Evolutionary conservation across 305 asterid genomes (phyloP), one percentile per base, ranked within the genome.

Genomic region (Caryopteris hybrid): DNA sequence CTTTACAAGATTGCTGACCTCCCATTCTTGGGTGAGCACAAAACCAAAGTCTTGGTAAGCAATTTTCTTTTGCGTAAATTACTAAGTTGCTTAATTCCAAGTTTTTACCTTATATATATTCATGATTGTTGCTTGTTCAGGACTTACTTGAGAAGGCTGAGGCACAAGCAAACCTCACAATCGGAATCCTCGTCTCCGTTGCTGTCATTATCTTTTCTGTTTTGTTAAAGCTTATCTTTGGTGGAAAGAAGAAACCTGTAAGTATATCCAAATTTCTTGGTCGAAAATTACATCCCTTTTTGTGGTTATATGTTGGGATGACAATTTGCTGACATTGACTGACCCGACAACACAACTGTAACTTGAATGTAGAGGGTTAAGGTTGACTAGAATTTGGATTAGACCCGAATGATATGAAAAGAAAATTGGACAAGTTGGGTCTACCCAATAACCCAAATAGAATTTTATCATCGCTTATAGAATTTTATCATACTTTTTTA

Each of bases 111-210:
- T 18, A 74, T 18, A 46, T 36, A 8, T 13, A 14, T 38, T 56
- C 46, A 27, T 18, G 25, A 2, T 12, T 38, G 43, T 1, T 17
- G 16, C 39, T 65, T 75, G 72, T 81, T 9, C 43, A 94, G 99
- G 98, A 89, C 54, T 78, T 91, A 13, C 81, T 94, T 23, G 95
- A 85, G 59, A 89, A 89, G 75, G 99, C 99, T 4, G 99, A 94
- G 84, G 73, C 61, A 73, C 96, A 91, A 64, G 87, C 99, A 16
- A 91, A 84, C 78, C 81, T 91, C 70, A 86, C 95, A 13, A 76
- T 94, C 51, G 96, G 93, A 48, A 66, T 89, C 43, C 69, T 91
- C 0, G 62, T 80, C 62, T 76, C 99, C 5, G 22, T 83, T 16
- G 59, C 81, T 8, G 86, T 89, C 12, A 51, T 87, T 29, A 4